Conservation (phyloP, 2,329 filamentous ascomycete genomes). For the Thermochaetoides dissita region DNA sequence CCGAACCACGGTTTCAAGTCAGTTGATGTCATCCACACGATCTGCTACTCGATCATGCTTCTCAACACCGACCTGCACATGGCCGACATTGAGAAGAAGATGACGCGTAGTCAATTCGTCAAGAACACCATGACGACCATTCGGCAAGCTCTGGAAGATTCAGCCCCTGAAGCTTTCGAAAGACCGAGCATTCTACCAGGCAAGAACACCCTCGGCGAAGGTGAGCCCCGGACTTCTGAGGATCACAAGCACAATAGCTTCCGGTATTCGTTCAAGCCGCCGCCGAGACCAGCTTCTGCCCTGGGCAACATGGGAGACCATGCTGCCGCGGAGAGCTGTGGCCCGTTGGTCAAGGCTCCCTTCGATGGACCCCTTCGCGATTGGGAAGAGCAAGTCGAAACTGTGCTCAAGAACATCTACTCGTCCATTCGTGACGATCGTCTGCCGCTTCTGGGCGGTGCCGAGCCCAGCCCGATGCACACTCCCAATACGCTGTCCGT, state of each 20-base stretch:
- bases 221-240: slow-evolving; percentile 18
- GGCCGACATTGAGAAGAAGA: slow-evolving; percentile 89
- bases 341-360: slow-evolving; percentile 62
- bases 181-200: slow-evolving; percentile 40
- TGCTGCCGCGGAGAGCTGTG: slow-evolving; percentile 40
- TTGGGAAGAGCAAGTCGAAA: slow-evolving; percentile 83
- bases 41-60: slow-evolving; percentile 89
- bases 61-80: slow-evolving; percentile 93
- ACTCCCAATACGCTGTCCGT: slow-evolving; percentile 56
- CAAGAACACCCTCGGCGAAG: slow-evolving; percentile 21
- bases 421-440: slow-evolving; percentile 73
- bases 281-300: slow-evolving; percentile 30
- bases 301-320: slow-evolving; percentile 25
- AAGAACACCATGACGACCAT: slow-evolving; percentile 94
- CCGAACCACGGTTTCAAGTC: slow-evolving; percentile 85
- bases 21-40: slow-evolving; percentile 85
- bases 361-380: slow-evolving; percentile 62
- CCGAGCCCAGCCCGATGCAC: slow-evolving; percentile 28
- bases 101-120: slow-evolving; percentile 88
- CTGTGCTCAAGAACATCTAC: slow-evolving; percentile 86
- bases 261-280: slow-evolving; percentile 37
- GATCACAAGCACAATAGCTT: slow-evolving; percentile 29
- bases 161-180: slow-evolving; percentile 53
- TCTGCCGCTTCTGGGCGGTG: slow-evolving; percentile 67
- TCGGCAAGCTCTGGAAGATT: slow-evolving; percentile 58